A percentile compares a stretch with the other conserved stretches of the same genome.
Evolutionary conservation across 1,139 yeast genomes (phyloP).

Genomic region (Pichia sp.): DNA sequence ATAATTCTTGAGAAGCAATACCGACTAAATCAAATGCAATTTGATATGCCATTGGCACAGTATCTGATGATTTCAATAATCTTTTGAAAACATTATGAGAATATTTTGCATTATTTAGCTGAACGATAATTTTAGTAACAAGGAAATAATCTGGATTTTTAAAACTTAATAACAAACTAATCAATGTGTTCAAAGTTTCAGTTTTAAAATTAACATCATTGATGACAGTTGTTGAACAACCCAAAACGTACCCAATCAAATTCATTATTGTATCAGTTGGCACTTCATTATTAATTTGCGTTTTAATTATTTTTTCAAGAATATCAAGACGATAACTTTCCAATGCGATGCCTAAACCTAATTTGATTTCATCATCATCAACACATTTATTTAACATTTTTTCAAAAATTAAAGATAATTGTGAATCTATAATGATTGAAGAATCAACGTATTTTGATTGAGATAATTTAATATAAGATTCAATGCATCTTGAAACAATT

Average conservation of each 20-base stretch:
- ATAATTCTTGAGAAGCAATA: constrained; percentile 87
- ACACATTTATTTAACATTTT: constrained; percentile 81
- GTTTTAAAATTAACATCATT: constrained; percentile 58
- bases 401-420: constrained; percentile 68
- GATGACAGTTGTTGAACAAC: constrained; percentile 63
- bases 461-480: constrained; percentile 64
- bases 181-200: constrained; percentile 56
- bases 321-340: constrained; percentile 86
- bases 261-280: constrained; percentile 46
- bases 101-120: constrained; percentile 66
- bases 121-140: constrained; percentile 80
- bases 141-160: constrained; percentile 69
- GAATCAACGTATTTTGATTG: constrained; percentile 46
- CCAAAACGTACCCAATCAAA: constrained; percentile 68
- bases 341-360: constrained; percentile 86
- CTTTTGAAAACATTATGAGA: constrained; percentile 65
- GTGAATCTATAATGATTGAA: constrained; percentile 46
- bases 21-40: constrained; percentile 92
- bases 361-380: constrained; percentile 59
- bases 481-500: constrained; percentile 87
- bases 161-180: constrained; percentile 51
- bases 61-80: constrained; percentile 39
- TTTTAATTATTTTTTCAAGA: constrained; percentile 56
- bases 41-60: constrained; percentile 67
- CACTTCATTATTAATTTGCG: constrained; percentile 30